Evolutionary conservation across 768 basidiomycete species (phyloP), one percentile per base, ranked within the genome.

Genomic region (Terana coerulea): DNA sequence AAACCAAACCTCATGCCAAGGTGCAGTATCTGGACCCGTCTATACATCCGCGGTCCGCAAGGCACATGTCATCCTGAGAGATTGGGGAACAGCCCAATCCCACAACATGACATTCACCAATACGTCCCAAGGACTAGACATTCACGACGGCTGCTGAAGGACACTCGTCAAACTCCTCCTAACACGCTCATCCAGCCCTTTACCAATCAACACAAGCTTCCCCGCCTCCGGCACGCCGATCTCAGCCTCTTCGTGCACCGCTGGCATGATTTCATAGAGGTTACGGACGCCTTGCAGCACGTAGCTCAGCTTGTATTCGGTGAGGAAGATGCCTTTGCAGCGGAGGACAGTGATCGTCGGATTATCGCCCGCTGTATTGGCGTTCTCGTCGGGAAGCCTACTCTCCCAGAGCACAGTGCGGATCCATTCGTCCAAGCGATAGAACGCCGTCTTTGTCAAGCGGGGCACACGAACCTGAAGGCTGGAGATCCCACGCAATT

Each of bases 231-330:
- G 80, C 30, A 84, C 63, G 1, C 78, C 83, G 22, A 81, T 48
- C 35, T 63, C 67, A n/a, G 60, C 61, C 47, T 56, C 52, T 0
- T 52, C 60, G 31, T 53, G 59, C 29, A 71, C 72, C 34, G 83
- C 70, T 44, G 74, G 67, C 0, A 67, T 63, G 12, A 95, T 78
- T 59, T 99, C 95, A 64, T 95, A 99, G 67, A 98, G 77, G 58
- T 74, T 91, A 57, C 91, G 75, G 11, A 99, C 97, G 2, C 95
- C 97, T 64, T 99, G 97, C 39, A 99, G 69, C 47, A 98, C 80
- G 59, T 84, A 78, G 50, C 79, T 74, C 47, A 77, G 72, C 2
- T 87, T 87, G 0, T 69, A 67, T 2, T 74, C 66, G 9, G 74
- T 70, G 15, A 66, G 66, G 56, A 95, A 83, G 17, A 93, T 73